Evolutionary conservation across 192 early-diverging fungal species (phyloP).

Genomic region (Rhizophagus sp.): DNA sequence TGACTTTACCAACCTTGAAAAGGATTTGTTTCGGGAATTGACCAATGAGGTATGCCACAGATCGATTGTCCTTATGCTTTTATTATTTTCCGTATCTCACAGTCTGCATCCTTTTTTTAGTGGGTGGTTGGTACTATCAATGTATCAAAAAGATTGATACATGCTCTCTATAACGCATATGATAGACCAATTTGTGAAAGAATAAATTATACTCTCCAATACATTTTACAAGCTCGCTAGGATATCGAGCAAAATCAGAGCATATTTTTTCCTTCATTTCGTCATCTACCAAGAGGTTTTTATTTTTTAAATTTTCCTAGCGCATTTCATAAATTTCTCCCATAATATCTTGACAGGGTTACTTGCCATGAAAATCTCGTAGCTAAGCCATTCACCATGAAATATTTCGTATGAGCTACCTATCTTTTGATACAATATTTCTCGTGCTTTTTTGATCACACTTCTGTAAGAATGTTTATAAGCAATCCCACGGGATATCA

Average conservation of each 20-base stretch:
- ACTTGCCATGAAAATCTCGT: conserved; percentile 1
- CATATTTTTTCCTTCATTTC: conserved; percentile 16
- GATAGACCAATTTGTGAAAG: too few relatives aligned
- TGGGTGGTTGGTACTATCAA: conserved; percentile 18
- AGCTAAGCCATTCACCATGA: conserved; percentile 9
- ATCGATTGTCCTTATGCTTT: background rate
- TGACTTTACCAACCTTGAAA: conserved; percentile 13
- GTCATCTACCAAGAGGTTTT: conserved; percentile 7
- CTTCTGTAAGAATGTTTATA: background rate
- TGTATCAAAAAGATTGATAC: conserved; percentile 9
- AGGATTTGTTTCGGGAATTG: conserved; percentile 16
- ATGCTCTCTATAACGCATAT: too few relatives aligned
- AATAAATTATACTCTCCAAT: conserved; percentile 4
- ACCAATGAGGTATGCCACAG: conserved; percentile 10
- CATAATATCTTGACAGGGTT: background rate
- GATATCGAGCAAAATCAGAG: conserved; percentile 18
- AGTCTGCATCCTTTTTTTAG: conserved; percentile 18
- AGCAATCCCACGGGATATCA: background rate
- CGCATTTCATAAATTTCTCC: conserved; percentile 15
- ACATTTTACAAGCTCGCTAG: background rate
- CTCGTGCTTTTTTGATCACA: background rate
- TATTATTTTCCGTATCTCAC: conserved; percentile 9
- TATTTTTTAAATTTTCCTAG: background rate
- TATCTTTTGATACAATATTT: conserved; percentile 12
- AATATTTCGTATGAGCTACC: background rate